Percentiles rank a stretch among this genome's conserved stretches.
These are phyloP conservation scores for Fusarium tanahbumbuense DNA, from an alignment of 2,329 filamentous ascomycete species.

Conservation along the genomic window DNA sequence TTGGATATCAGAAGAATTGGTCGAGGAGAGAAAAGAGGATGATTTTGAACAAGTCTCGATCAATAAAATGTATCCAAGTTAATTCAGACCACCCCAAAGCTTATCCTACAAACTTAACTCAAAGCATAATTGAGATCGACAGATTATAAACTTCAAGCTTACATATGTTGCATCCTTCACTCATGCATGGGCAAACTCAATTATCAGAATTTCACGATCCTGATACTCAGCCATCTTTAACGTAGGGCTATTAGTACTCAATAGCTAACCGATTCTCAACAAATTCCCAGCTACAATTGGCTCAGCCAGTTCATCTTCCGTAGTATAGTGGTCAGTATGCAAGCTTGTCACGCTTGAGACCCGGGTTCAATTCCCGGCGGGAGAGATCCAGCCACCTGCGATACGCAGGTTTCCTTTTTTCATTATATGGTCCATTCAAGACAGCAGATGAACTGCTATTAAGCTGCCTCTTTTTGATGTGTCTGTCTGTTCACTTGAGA, in stretches of 20 bases:
- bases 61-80: not conserved
- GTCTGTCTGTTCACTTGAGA: not conserved
- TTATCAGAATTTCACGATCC: not conserved
- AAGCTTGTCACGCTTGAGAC: too few relatives aligned
- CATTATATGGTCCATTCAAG: too few relatives aligned
- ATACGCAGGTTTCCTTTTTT: not conserved
- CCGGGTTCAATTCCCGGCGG: too few relatives aligned
- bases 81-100: not conserved
- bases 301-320: not conserved
- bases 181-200: not conserved
- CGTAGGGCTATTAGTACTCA: not conserved
- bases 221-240: not conserved
- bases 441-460: not conserved
- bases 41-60: not conserved
- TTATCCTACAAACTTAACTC: not conserved
- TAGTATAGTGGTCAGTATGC: not conserved
- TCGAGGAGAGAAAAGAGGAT: not conserved
- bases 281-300: not conserved
- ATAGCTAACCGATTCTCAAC: not conserved
- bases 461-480: not conserved
- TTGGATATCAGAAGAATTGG: not conserved
- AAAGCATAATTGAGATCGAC: not conserved
- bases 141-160: not conserved
- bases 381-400: not conserved
- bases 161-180: not conserved